Percentiles rank a stretch among this genome's conserved stretches.
phyloP scores from a whole-genome alignment of 495 filamentous ascomycete genomes.

The Penicillium argentinense region DNA sequence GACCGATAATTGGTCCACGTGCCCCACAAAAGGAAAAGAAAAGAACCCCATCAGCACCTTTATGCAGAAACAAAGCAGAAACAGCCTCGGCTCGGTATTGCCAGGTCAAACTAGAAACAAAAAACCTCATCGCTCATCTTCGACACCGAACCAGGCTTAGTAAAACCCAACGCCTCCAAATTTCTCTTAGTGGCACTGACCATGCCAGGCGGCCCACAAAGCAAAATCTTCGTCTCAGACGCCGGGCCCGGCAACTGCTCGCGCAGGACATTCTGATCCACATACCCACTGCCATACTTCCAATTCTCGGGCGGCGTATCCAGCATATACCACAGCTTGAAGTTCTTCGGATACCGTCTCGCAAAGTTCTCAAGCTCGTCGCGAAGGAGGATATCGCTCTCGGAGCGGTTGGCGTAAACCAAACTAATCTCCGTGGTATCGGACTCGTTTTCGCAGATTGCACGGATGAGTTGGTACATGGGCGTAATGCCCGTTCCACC shows the following conservation, averaged over 20 bases:
- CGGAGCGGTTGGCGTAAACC: conserved; percentile 46
- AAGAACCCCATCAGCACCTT: background rate
- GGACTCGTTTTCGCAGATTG: conserved; percentile 49
- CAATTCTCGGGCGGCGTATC: conserved; percentile 31
- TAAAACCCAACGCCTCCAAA: conserved; percentile 32
- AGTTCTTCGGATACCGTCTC: conserved; percentile 34
- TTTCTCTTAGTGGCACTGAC: conserved; percentile 39
- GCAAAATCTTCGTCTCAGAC: conserved; percentile 34
- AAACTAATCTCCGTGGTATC: conserved; percentile 50
- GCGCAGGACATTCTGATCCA: conserved; percentile 22
- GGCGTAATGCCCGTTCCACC: conserved; percentile 60
- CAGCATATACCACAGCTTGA: conserved; percentile 49
- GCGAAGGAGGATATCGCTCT: conserved; percentile 41
- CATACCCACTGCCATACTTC: conserved; percentile 29
- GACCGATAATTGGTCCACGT: no score
- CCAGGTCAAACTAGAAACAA: conserved; percentile 24
- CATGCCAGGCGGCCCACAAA: conserved; percentile 45
- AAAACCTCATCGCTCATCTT: conserved; percentile 44
- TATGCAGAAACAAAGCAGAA: background rate
- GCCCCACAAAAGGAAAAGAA: background rate
- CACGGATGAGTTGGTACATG: conserved; percentile 54
- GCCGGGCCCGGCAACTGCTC: conserved; percentile 22
- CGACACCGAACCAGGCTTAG: conserved; percentile 32
- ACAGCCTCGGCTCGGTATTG: background rate
- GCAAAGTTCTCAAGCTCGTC: conserved; percentile 51